Conservation (phyloP, 2,329 filamentous ascomycete genomes). For the Pyrenophora teres region DNA sequence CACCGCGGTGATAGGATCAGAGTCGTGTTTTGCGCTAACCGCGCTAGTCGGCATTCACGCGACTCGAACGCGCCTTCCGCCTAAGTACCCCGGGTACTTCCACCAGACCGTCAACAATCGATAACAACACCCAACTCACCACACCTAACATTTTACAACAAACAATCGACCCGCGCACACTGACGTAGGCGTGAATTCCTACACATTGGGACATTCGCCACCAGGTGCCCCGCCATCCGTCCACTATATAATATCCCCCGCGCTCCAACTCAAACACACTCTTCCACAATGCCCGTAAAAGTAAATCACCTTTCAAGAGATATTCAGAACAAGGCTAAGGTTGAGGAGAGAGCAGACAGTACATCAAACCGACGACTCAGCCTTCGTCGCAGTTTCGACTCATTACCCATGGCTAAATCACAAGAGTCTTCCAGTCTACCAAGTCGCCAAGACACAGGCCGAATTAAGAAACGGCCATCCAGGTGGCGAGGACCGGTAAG, state of each 20-base stretch:
- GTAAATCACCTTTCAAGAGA: neutral
- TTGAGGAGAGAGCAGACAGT: constrained; percentile 3
- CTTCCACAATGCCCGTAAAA: constrained; percentile 6
- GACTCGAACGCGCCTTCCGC: constrained; percentile 13
- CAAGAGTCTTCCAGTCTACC: neutral
- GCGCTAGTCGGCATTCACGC: constrained; percentile 15
- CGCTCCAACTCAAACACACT: neutral
- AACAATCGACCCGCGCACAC: neutral
- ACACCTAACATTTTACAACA: neutral
- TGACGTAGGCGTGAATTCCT: neutral
- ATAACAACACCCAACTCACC: neutral
- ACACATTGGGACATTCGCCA: no score
- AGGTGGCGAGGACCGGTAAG: constrained; percentile 14
- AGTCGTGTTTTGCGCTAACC: constrained; percentile 13
- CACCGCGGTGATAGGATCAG: constrained; percentile 11
- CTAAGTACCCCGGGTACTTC: constrained; percentile 3
- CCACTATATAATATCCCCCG: neutral
- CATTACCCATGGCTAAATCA: neutral
- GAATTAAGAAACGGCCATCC: constrained; percentile 8
- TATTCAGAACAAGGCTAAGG: neutral
- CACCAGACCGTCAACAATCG: constrained; percentile 4
- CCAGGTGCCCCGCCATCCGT: neutral
- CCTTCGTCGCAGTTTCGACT: constrained; percentile 3
- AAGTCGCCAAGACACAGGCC: constrained; percentile 2
- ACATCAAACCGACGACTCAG: constrained; percentile 5